A percentile compares a stretch with the other conserved stretches of the same genome.
Conservation (phyloP, 2,329 filamentous ascomycete genomes). For the Dactylellina parvicollis region DNA sequence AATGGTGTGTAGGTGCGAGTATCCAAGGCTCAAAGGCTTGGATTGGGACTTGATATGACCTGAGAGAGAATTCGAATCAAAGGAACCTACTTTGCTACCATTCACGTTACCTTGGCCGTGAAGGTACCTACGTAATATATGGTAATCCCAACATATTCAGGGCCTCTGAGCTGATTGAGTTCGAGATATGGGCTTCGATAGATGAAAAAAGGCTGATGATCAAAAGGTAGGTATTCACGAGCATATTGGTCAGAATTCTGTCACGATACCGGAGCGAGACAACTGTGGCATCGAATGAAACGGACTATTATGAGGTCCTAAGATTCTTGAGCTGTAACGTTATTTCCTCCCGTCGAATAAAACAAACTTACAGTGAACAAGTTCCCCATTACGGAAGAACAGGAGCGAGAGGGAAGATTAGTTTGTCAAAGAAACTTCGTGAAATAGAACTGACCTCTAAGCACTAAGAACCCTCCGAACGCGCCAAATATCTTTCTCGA, state of each 20-base stretch:
- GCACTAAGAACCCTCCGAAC: slow-evolving; percentile 8
- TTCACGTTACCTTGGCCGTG: slow-evolving; percentile 48
- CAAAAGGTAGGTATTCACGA: slow-evolving; percentile 1
- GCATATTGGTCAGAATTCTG: not conserved
- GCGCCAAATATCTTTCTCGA: slow-evolving; percentile 9
- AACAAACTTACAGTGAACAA: not conserved
- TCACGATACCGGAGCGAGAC: not conserved
- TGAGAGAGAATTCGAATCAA: not conserved
- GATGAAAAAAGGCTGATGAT: not conserved
- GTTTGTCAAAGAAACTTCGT: slow-evolving; percentile 19
- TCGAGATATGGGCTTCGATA: not conserved
- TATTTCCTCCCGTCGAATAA: not conserved
- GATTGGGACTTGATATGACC: not conserved
- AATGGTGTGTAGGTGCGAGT: no score
- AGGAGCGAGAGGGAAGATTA: slow-evolving; percentile 14
- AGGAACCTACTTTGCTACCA: slow-evolving; percentile 34
- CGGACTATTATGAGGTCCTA: not conserved
- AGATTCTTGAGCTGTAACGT: not conserved
- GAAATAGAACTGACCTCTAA: slow-evolving; percentile 51
- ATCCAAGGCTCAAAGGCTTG: slow-evolving; percentile 1
- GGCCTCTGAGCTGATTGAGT: not conserved
- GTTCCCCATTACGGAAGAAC: not conserved
- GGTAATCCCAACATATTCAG: not conserved
- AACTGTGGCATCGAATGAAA: no score
- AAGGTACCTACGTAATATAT: slow-evolving; percentile 29